These are phyloP conservation scores for Podaxis pistillaris DNA, from an alignment of 768 basidiomycete genomes.

Conservation along the genomic window DNA sequence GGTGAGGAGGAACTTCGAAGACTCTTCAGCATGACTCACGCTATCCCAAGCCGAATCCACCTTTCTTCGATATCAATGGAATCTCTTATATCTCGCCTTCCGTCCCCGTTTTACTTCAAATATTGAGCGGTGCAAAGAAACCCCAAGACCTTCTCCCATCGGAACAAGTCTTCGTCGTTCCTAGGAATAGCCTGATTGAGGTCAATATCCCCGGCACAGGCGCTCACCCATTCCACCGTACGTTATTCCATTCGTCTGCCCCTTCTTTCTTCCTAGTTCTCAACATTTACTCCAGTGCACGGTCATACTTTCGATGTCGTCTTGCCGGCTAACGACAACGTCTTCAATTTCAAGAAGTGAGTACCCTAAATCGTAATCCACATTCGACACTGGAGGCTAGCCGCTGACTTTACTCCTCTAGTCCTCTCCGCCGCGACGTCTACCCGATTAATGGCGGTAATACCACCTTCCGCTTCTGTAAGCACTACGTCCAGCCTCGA, in stretches of 20 bases:
- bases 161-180: conserved; percentile 22
- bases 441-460: conserved; percentile 16
- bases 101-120: conserved; percentile 40
- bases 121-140: conserved; percentile 21
- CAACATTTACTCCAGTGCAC: conserved; percentile 14
- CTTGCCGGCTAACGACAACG: conserved; percentile 6
- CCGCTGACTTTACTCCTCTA: conserved; percentile 1
- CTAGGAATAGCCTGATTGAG: conserved; percentile 45
- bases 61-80: conserved; percentile 19
- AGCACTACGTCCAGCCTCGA: neutral
- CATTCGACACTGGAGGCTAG: neutral
- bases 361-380: conserved; percentile 12
- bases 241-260: neutral
- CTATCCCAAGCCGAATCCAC: conserved; percentile 18
- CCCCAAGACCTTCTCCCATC: conserved; percentile 29
- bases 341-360: conserved; percentile 13
- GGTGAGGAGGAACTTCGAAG: conserved; percentile 36
- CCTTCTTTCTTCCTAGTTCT: neutral
- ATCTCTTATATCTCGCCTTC: conserved; percentile 26
- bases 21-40: conserved; percentile 26
- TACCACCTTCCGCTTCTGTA: conserved; percentile 20
- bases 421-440: conserved; percentile 19
- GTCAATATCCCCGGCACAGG: conserved; percentile 39
- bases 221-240: conserved; percentile 14
- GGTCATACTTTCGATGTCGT: conserved; percentile 20